phyloP scores from a whole-genome alignment of 2,329 filamentous ascomycete species.

The Chalaropsis ovoidea region DNA sequence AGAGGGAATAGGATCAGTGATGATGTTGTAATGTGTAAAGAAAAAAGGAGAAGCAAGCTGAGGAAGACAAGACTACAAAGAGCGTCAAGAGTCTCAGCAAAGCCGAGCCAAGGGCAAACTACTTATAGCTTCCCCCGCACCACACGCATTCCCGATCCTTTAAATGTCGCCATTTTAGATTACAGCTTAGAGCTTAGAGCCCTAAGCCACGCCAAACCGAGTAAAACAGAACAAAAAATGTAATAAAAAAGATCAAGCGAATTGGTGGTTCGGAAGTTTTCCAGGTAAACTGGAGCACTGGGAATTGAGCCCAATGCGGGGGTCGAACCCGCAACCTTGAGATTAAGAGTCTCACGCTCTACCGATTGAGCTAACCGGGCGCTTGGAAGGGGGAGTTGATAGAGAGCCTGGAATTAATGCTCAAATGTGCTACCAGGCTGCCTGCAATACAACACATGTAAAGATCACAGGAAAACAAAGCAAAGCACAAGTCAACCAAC shows the following conservation, averaged over 20 bases:
- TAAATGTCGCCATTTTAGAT: constrained; percentile 40
- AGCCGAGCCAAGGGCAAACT: constrained; percentile 27
- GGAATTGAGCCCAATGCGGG: constrained; percentile 28
- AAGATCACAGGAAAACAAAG: no score
- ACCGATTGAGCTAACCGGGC: constrained; percentile 59
- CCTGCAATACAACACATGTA: no score
- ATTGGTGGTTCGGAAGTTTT: not conserved
- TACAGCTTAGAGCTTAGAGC: not conserved
- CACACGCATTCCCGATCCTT: constrained; percentile 36
- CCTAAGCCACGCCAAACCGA: not conserved
- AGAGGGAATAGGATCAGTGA: not conserved
- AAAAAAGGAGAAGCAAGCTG: constrained; percentile 24
- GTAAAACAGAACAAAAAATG: constrained; percentile 9
- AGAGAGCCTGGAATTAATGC: no score
- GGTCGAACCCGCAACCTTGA: constrained; percentile 38
- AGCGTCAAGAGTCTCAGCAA: not conserved
- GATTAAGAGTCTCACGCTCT: constrained; percentile 63
- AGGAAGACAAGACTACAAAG: no score
- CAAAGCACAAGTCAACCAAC: not conserved
- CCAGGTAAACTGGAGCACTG: constrained; percentile 1
- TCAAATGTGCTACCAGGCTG: no score
- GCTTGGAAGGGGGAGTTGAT: no score
- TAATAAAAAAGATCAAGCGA: constrained; percentile 7
- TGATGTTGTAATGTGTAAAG: not conserved
- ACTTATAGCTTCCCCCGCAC: not conserved